Base-by-base conservation (phyloP, 371 early-diverging fungal species). In the Mortierella sp. region DNA sequence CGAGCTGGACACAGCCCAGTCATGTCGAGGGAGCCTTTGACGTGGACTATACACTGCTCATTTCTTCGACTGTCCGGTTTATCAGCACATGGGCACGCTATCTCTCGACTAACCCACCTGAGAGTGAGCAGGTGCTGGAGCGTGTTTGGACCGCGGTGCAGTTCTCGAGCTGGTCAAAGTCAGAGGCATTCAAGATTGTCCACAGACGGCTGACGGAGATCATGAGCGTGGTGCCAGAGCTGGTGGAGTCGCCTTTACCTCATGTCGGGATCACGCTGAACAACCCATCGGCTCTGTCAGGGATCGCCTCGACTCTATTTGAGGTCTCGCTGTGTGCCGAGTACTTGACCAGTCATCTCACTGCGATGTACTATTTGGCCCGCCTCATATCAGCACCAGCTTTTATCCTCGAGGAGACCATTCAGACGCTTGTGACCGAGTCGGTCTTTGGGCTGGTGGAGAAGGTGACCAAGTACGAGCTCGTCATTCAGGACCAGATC, bases 31-130 rank as follows among this genome's bases (percentile, higher is more conserved):
- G 16, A 34, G n/a, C 44, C 11, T 66, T 64, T 45, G 68, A 77
- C 31, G 31, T 50, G 10, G 79, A 84, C 11, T 45, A 70, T 22
- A 64, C 72, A 11, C 4, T 68, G 0, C 70, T 88, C 22, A 76
- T 85, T 6, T 85, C 86, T 14, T 71, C 85, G 8, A 85, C 88
- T 1, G 61, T 89, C 7, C 90, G 90, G 0, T 91, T 89, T 40
- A 74, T 91, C 64, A 88, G 87, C 43, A 85, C 89, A 0, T 89
- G 90, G 87, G 85, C 88, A 0, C 73, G 74, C 26, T 87, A 89
- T 55, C 79, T 85, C 8, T 67, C 80, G 9, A 76, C 79, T 9
- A 78, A 80, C 48, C 85, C 85, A 3, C 81, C 81, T 0, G 74
- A 80, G 13, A 73, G 74, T 47, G 76, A 47, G 3, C 71, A 74